phyloP scores from a whole-genome alignment of 331 rosid genomes.

The Malus hybrid region DNA sequence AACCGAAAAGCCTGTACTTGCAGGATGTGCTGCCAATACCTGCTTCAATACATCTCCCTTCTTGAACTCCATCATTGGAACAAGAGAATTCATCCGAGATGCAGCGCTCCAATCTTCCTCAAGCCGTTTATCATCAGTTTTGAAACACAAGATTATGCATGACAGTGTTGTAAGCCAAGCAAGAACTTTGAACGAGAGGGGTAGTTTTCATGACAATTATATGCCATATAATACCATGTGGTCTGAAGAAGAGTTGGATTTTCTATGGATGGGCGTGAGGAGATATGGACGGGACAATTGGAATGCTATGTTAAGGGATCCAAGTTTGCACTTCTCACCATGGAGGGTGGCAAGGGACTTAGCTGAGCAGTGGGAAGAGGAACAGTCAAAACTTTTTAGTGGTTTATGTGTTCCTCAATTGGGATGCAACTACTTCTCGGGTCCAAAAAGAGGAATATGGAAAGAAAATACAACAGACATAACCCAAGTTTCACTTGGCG shows the following conservation, averaged over 20 bases:
- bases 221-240: slow-evolving; percentile 27
- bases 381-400: slow-evolving; percentile 40
- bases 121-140: slow-evolving; percentile 20
- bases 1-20: slow-evolving; percentile 24
- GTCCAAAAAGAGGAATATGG: slow-evolving; percentile 23
- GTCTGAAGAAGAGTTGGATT: slow-evolving; percentile 82
- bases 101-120: slow-evolving; percentile 29
- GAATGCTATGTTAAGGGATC: slow-evolving; percentile 64
- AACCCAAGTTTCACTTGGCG: slow-evolving; percentile 30
- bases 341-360: slow-evolving; percentile 49
- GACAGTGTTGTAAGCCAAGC: slow-evolving; percentile 38
- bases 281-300: slow-evolving; percentile 63
- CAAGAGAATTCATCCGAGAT: slow-evolving; percentile 31
- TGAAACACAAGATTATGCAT: slow-evolving; percentile 33
- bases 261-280: slow-evolving; percentile 71
- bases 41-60: slow-evolving; percentile 28
- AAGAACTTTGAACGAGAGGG: slow-evolving; percentile 36
- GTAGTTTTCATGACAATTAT: slow-evolving; percentile 23
- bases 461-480: slow-evolving; percentile 23
- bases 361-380: slow-evolving; percentile 58
- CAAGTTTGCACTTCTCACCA: slow-evolving; percentile 48
- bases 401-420: slow-evolving; percentile 23
- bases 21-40: slow-evolving; percentile 25
- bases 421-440: slow-evolving; percentile 20
- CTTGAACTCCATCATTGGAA: slow-evolving; percentile 17